These are phyloP conservation scores for Boechera divaricarpa DNA, from an alignment of 345 rosid species.

Conservation along the genomic window DNA sequence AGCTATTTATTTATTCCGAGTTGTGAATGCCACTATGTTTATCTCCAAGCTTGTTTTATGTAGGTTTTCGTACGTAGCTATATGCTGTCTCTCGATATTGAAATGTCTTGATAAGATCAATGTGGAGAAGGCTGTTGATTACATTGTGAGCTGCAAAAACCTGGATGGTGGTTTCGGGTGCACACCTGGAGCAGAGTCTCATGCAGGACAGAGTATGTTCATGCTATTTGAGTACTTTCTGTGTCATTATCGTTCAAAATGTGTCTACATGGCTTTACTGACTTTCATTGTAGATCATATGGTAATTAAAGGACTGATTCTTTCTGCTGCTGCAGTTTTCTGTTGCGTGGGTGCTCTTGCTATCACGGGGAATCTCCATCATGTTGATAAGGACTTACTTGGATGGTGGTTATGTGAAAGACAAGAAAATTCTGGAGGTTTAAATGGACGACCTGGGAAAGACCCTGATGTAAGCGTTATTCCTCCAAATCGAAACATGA, in stretches of 20 bases:
- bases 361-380: slow-evolving; percentile 70
- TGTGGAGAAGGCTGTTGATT: slow-evolving; percentile 77
- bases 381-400: slow-evolving; percentile 80
- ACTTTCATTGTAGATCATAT: background rate
- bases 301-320: background rate
- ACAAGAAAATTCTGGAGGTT: slow-evolving; percentile 74
- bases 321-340: slow-evolving; percentile 56
- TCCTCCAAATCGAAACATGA: background rate
- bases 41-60: slow-evolving; percentile 8
- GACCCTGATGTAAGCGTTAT: slow-evolving; percentile 68
- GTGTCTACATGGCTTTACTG: background rate
- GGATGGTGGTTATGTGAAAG: slow-evolving; percentile 89
- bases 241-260: background rate
- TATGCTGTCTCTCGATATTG: slow-evolving; percentile 81
- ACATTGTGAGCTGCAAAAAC: slow-evolving; percentile 88
- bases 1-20: background rate
- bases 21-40: background rate
- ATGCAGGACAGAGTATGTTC: slow-evolving; percentile 4
- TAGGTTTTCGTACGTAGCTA: slow-evolving; percentile 87
- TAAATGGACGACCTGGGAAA: slow-evolving; percentile 83
- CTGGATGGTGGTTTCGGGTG: slow-evolving; percentile 97
- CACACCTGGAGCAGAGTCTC: slow-evolving; percentile 82
- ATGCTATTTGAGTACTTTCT: background rate
- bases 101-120: slow-evolving; percentile 66
- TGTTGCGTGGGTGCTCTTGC: slow-evolving; percentile 94